Conservation (phyloP, 768 basidiomycete species). For the Russula earlei region DNA sequence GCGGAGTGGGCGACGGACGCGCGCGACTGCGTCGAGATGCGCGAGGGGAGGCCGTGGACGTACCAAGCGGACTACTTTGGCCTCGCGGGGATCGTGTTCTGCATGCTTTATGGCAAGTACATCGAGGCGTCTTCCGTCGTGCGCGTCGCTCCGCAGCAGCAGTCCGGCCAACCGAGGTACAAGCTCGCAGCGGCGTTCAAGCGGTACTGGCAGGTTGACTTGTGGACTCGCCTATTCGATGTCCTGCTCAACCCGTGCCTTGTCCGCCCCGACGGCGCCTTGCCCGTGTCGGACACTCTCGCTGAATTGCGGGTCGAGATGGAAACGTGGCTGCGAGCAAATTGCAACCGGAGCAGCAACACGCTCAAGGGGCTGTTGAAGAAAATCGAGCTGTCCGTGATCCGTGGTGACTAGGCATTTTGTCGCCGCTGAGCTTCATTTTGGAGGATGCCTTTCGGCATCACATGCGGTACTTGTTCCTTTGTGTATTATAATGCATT, state of each 20-base stretch:
- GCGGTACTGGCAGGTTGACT: slow-evolving; percentile 88
- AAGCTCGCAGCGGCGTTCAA: slow-evolving; percentile 74
- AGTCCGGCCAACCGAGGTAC: slow-evolving; percentile 28
- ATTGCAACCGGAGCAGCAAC: slow-evolving; percentile 78
- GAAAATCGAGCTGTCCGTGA: slow-evolving; percentile 58
- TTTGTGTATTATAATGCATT: slow-evolving; percentile 3
- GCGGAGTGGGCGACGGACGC: slow-evolving; percentile 87
- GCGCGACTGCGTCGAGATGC: slow-evolving; percentile 87
- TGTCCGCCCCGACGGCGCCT: slow-evolving; percentile 42
- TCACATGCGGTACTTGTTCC: neutral
- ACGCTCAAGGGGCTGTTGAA: slow-evolving; percentile 75
- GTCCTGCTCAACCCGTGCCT: slow-evolving; percentile 71
- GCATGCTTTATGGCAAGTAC: slow-evolving; percentile 95
- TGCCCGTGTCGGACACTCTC: slow-evolving; percentile 72
- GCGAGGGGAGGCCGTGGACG: slow-evolving; percentile 78
- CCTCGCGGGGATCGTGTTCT: slow-evolving; percentile 89
- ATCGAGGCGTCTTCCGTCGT: slow-evolving; percentile 63
- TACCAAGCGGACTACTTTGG: slow-evolving; percentile 96
- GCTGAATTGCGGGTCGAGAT: slow-evolving; percentile 61
- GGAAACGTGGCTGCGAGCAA: slow-evolving; percentile 78
- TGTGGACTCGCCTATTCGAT: slow-evolving; percentile 83
- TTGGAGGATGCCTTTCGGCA: neutral
- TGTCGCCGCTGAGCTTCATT: neutral
- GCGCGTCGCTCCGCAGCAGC: slow-evolving; percentile 22
- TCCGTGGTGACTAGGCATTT: slow-evolving; percentile 24